Conservation (phyloP, 2,329 filamentous ascomycete genomes). For the Emydomyces testavorans region DNA sequence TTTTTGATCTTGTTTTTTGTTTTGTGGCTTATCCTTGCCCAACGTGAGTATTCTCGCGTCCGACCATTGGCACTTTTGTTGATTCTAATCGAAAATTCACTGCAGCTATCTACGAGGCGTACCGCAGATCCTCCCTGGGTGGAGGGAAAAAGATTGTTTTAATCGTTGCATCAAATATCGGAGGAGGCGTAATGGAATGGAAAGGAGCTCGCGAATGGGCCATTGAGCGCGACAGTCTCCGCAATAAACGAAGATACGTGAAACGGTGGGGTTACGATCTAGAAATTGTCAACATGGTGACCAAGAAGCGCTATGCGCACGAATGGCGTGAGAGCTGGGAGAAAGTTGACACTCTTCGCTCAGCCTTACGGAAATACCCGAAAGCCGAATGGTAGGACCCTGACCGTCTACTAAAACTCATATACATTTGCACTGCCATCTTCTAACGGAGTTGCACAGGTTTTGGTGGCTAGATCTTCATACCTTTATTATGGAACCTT, state of each 20-base stretch:
- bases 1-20: slow-evolving; percentile 49
- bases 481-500: slow-evolving; percentile 95
- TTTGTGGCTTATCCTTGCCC: slow-evolving; percentile 57
- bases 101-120: slow-evolving; percentile 47
- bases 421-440: neutral
- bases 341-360: slow-evolving; percentile 88
- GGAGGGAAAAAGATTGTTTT: slow-evolving; percentile 87
- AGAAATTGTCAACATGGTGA: slow-evolving; percentile 96
- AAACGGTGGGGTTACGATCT: slow-evolving; percentile 85
- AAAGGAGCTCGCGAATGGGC: slow-evolving; percentile 97
- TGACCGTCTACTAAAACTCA: neutral
- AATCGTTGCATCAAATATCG: slow-evolving; percentile 83
- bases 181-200: slow-evolving; percentile 98
- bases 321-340: slow-evolving; percentile 99
- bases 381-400: slow-evolving; percentile 78
- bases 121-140: slow-evolving; percentile 63
- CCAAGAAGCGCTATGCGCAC: slow-evolving; percentile 95
- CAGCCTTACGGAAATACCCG: slow-evolving; percentile 83
- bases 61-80: neutral
- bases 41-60: slow-evolving; percentile 49
- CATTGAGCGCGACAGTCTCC: slow-evolving; percentile 88
- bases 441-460: slow-evolving; percentile 42
- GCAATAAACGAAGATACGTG: slow-evolving; percentile 86
- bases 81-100: slow-evolving; percentile 7
- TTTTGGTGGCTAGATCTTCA: slow-evolving; percentile 99